phyloP scores from a whole-genome alignment of 139 green algal species.

The Chlorella sorokiniana region DNA sequence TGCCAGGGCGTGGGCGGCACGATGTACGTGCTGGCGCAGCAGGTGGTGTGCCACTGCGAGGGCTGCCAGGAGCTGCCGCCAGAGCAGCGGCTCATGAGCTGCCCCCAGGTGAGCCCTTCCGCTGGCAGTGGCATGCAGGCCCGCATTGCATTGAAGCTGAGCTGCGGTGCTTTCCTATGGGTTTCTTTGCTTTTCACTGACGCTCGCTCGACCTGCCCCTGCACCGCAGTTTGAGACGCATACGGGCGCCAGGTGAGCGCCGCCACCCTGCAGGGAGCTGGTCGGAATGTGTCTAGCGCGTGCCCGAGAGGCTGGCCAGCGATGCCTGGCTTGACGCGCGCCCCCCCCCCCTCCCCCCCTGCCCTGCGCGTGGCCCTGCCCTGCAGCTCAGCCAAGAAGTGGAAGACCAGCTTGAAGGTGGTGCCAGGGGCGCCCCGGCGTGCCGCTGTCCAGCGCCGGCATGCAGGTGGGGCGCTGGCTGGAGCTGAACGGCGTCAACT shows the following conservation, averaged over 20 bases:
- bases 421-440: slow-evolving; percentile 29
- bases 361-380: neutral
- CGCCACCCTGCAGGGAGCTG: neutral
- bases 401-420: slow-evolving; percentile 73
- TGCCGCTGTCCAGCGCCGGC: slow-evolving; percentile 17
- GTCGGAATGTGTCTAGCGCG: no score
- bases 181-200: neutral
- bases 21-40: slow-evolving; percentile 43
- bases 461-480: slow-evolving; percentile 58
- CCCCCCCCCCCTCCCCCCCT: no score
- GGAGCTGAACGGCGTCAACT: slow-evolving; percentile 53
- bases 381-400: slow-evolving; percentile 77
- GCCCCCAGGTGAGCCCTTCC: slow-evolving; percentile 41
- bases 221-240: slow-evolving; percentile 51
- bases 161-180: neutral
- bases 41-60: slow-evolving; percentile 49
- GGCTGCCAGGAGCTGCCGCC: slow-evolving; percentile 34
- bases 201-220: neutral
- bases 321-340: no score
- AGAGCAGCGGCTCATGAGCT: slow-evolving; percentile 37
- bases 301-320: no score
- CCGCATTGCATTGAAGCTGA: neutral
- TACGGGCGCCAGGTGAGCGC: slow-evolving; percentile 35
- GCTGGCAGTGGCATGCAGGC: neutral
- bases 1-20: slow-evolving; percentile 42